Conservation (phyloP, 116 monocot species). For the Trichopus zeylanicus region DNA sequence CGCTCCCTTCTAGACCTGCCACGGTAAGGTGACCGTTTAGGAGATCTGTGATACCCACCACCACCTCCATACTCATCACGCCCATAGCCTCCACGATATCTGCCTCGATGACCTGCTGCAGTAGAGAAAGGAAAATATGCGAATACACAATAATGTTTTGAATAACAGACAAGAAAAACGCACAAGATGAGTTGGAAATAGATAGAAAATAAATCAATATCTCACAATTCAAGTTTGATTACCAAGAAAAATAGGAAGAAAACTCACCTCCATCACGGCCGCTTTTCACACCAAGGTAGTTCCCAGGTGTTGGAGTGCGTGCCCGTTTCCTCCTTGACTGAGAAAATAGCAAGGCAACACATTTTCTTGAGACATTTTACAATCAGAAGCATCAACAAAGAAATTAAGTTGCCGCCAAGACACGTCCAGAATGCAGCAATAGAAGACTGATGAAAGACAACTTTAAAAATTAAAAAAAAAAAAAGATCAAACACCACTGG, state of each 20-base stretch:
- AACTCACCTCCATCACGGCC: slow-evolving; percentile 38
- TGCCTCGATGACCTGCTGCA: slow-evolving; percentile 33
- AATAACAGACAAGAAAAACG: no score
- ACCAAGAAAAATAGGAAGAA: background rate
- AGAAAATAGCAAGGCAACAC: slow-evolving; percentile 4
- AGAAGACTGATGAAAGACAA: no score
- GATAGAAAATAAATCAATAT: no score
- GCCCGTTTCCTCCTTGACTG: slow-evolving; percentile 71
- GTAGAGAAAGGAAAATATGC: background rate
- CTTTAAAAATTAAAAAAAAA: no score
- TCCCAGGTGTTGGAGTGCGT: slow-evolving; percentile 73
- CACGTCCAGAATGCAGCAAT: no score
- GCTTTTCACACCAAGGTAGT: slow-evolving; percentile 74
- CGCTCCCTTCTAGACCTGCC: slow-evolving; percentile 38
- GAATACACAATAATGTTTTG: background rate
- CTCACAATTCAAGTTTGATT: no score
- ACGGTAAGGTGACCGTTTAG: slow-evolving; percentile 56
- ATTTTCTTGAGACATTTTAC: background rate
- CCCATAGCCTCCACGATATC: slow-evolving; percentile 48
- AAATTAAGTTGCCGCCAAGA: no score
- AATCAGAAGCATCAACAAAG: background rate
- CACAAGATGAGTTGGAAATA: no score
- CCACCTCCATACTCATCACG: slow-evolving; percentile 45
- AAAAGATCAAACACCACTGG: no score
- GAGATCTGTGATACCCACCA: slow-evolving; percentile 41